Evolutionary conservation across 352 stramenopile species (phyloP).

Genomic region (Pythium folliculosum): DNA sequence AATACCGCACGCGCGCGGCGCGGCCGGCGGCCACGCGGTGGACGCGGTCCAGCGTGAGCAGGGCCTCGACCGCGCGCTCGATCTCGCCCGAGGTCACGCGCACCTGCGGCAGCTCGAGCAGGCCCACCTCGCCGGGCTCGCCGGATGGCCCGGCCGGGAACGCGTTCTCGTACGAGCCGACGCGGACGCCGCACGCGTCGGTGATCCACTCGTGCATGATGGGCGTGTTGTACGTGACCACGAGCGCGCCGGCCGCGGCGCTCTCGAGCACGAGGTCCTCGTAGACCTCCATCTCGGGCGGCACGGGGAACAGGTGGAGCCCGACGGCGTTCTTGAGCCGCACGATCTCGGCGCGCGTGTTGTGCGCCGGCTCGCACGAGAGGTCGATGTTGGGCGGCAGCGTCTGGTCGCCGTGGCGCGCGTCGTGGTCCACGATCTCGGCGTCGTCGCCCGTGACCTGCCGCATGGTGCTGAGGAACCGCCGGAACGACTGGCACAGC

Average conservation of each 20-base stretch:
- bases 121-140: background rate
- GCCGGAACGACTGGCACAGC: slow-evolving; percentile 53
- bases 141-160: background rate
- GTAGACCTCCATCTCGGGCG: slow-evolving; percentile 51
- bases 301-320: slow-evolving; percentile 67
- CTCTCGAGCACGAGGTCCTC: slow-evolving; percentile 63
- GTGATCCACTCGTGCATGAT: slow-evolving; percentile 79
- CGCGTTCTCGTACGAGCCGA: slow-evolving; percentile 52
- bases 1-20: slow-evolving; percentile 55
- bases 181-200: slow-evolving; percentile 51
- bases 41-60: slow-evolving; percentile 54
- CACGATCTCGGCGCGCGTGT: slow-evolving; percentile 43
- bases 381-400: slow-evolving; percentile 56
- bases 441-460: slow-evolving; percentile 31
- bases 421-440: slow-evolving; percentile 25
- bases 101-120: slow-evolving; percentile 47
- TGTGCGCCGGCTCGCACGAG: slow-evolving; percentile 45
- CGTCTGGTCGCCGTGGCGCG: slow-evolving; percentile 17
- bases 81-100: slow-evolving; percentile 58
- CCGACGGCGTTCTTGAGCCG: slow-evolving; percentile 65
- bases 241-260: slow-evolving; percentile 51
- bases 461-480: slow-evolving; percentile 44
- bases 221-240: slow-evolving; percentile 67
- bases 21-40: slow-evolving; percentile 57
- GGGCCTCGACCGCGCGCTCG: slow-evolving; percentile 44